phyloP scores from a whole-genome alignment of 306 rosid genomes.

The Sindora glabra region DNA sequence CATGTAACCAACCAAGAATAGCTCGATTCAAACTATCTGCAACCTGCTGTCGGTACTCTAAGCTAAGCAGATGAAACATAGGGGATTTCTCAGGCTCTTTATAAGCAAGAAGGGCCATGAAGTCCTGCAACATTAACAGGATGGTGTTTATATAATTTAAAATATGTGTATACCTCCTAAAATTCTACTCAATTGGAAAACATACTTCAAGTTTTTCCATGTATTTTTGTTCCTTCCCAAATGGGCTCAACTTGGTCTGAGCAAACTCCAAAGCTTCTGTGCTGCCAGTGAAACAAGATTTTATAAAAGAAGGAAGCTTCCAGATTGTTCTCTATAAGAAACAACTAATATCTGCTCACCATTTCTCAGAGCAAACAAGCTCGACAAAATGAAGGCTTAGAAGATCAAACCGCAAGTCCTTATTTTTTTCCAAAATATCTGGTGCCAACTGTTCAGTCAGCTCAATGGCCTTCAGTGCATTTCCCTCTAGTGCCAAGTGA shows the following conservation, averaged over 20 bases:
- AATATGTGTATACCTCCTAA: background rate
- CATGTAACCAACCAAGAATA: constrained; percentile 65
- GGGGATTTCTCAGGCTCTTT: constrained; percentile 92
- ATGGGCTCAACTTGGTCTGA: constrained; percentile 62
- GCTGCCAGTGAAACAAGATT: constrained; percentile 65
- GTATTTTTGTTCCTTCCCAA: constrained; percentile 57
- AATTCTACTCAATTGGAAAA: background rate
- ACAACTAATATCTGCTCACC: constrained; percentile 43
- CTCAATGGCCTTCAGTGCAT: constrained; percentile 77
- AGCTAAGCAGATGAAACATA: constrained; percentile 76
- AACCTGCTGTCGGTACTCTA: constrained; percentile 63
- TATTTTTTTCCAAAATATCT: constrained; percentile 58
- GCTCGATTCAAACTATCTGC: constrained; percentile 74
- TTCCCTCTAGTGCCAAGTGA: constrained; percentile 62
- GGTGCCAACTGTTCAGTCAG: constrained; percentile 63
- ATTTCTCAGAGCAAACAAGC: constrained; percentile 65
- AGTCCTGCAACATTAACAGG: constrained; percentile 43
- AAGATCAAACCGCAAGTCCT: constrained; percentile 83
- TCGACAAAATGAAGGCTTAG: constrained; percentile 88
- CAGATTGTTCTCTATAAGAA: background rate
- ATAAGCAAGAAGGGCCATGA: constrained; percentile 83
- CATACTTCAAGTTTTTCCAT: constrained; percentile 62
- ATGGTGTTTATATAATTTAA: background rate
- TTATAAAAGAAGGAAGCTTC: constrained; percentile 8
- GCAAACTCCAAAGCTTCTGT: constrained; percentile 93